These are phyloP conservation scores for Argentina anserina DNA, from an alignment of 306 rosid genomes.

Conservation along the genomic window DNA sequence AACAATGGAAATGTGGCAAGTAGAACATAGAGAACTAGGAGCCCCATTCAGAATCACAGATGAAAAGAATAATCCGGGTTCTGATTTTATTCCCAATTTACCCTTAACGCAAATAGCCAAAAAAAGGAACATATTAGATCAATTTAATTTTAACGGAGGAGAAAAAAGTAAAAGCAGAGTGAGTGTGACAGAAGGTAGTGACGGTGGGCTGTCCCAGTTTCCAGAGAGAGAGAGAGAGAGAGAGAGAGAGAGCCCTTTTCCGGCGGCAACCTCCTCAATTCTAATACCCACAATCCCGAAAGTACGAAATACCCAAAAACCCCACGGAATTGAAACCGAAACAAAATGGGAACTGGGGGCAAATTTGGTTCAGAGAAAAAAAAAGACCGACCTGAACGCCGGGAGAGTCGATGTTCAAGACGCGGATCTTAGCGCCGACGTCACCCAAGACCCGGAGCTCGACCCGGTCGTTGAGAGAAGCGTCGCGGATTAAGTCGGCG, in stretches of 20 bases:
- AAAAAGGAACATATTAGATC: neutral
- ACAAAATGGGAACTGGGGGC: neutral
- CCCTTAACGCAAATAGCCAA: neutral
- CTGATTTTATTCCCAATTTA: neutral
- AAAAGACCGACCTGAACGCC: slow-evolving; percentile 64
- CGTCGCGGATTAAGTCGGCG: slow-evolving; percentile 68
- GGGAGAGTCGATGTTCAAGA: slow-evolving; percentile 77
- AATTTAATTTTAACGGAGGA: neutral
- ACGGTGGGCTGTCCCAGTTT: neutral
- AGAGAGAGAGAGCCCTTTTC: no score
- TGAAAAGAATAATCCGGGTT: neutral
- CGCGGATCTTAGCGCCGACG: slow-evolving; percentile 96
- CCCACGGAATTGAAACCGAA: neutral
- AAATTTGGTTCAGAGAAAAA: neutral
- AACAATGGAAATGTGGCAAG: neutral
- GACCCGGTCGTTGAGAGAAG: slow-evolving; percentile 80
- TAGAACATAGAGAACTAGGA: neutral
- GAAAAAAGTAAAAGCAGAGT: neutral
- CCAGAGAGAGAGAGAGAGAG: no score
- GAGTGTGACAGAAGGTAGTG: neutral
- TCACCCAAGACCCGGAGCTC: slow-evolving; percentile 80
- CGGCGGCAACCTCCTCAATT: neutral
- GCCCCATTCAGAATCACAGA: neutral
- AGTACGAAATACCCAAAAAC: neutral
- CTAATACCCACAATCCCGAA: neutral